Evolutionary conservation across 805 yeast genomes (phyloP).

Genomic region (Starmera amethionina): DNA sequence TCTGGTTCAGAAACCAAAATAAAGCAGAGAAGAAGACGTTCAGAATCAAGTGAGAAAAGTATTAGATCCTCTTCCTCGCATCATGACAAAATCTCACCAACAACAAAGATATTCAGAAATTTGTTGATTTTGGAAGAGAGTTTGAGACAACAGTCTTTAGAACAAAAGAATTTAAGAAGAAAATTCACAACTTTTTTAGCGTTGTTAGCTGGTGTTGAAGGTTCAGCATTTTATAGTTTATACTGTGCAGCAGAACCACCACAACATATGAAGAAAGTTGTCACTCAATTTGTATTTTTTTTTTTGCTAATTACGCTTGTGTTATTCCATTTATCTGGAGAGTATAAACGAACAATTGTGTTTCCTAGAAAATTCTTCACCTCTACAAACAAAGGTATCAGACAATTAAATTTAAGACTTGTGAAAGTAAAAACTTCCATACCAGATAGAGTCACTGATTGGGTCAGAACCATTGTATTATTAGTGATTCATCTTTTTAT

Average conservation of each 20-base stretch:
- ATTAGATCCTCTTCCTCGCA: conserved; percentile 14
- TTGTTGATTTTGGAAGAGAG: conserved; percentile 79
- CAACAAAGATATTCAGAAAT: conserved; percentile 73
- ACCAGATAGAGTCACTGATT: conserved; percentile 26
- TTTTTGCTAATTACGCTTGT: conserved; percentile 59
- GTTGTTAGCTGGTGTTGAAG: conserved; percentile 29
- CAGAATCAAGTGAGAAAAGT: conserved; percentile 18
- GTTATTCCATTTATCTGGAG: conserved; percentile 81
- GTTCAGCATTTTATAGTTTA: conserved; percentile 29
- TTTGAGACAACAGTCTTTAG: conserved; percentile 69
- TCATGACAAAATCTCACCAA: conserved; percentile 28
- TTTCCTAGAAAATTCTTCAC: conserved; percentile 70
- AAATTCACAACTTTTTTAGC: conserved; percentile 31
- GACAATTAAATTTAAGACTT: conserved; percentile 72
- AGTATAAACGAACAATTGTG: conserved; percentile 76
- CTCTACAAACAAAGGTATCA: conserved; percentile 80
- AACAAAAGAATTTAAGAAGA: conserved; percentile 53
- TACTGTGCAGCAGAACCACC: conserved; percentile 29
- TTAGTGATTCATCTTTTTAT: conserved; percentile 10
- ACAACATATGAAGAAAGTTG: conserved; percentile 26
- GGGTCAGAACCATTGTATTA: conserved; percentile 20
- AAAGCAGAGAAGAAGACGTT: conserved; percentile 10
- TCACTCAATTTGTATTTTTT: conserved; percentile 44
- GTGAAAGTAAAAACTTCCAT: conserved; percentile 46
- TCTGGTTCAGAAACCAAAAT: background rate